Evolutionary conservation across 1,284 basidiomycete species (phyloP).

Genomic region (Boletus mariae): DNA sequence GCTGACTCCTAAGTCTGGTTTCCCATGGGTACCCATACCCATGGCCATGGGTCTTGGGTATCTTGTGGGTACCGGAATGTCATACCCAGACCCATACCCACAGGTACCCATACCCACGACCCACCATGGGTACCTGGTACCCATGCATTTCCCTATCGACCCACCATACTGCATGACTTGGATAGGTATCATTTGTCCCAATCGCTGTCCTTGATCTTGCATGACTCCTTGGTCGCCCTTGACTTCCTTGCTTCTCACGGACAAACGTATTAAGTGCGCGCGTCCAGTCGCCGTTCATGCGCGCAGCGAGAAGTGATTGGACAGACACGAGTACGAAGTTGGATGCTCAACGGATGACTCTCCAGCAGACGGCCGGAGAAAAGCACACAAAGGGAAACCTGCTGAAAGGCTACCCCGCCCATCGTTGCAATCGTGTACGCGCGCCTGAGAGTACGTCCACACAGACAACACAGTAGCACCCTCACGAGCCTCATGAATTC

Average conservation of each 20-base stretch:
- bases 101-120: too few species aligned
- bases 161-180: slow-evolving; percentile 58
- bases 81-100: too few species aligned
- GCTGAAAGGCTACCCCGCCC: slow-evolving; percentile 79
- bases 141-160: too few species aligned
- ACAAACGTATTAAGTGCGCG: slow-evolving; percentile 56
- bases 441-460: slow-evolving; percentile 46
- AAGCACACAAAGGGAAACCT: slow-evolving; percentile 71
- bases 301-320: slow-evolving; percentile 48
- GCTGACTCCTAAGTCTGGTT: too few species aligned
- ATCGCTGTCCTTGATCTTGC: slow-evolving; percentile 12
- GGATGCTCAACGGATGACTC: slow-evolving; percentile 74
- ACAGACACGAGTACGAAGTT: slow-evolving; percentile 50
- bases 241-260: slow-evolving; percentile 14
- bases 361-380: slow-evolving; percentile 66
- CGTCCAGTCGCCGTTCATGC: slow-evolving; percentile 65
- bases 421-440: slow-evolving; percentile 62
- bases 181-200: slow-evolving; percentile 29
- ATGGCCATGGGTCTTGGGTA: too few species aligned
- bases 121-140: too few species aligned
- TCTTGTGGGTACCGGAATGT: too few species aligned
- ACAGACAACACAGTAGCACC: slow-evolving; percentile 2
- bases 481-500: slow-evolving; percentile 67
- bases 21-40: too few species aligned
- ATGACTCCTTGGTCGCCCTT: slow-evolving; percentile 5